These are phyloP conservation scores for Amanita polypyramis DNA, from an alignment of 768 basidiomycete genomes.

Conservation along the genomic window DNA sequence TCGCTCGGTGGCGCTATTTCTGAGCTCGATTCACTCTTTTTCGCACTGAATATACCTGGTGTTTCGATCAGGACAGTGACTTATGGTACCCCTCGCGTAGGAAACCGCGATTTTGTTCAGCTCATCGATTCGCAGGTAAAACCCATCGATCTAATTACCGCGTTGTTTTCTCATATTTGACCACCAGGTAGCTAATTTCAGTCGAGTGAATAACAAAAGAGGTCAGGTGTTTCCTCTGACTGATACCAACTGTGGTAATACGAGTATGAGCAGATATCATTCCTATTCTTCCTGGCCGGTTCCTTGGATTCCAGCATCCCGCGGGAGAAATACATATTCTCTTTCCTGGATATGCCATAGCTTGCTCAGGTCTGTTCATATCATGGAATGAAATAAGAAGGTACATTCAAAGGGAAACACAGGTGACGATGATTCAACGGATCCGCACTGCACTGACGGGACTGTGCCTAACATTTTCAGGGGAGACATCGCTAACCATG, in stretches of 20 bases:
- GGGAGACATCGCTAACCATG: constrained; percentile 43
- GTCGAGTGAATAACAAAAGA: constrained; percentile 29
- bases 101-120: constrained; percentile 38
- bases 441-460: constrained; percentile 40
- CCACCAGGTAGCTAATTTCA: constrained; percentile 25
- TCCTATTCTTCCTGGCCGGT: constrained; percentile 45
- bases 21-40: constrained; percentile 38
- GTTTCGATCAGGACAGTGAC: constrained; percentile 32
- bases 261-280: constrained; percentile 26
- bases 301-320: constrained; percentile 39
- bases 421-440: constrained; percentile 47
- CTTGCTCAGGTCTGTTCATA: constrained; percentile 22
- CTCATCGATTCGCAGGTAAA: constrained; percentile 35
- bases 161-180: background rate
- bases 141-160: background rate
- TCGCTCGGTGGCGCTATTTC: constrained; percentile 45
- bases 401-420: background rate
- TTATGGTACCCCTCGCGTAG: constrained; percentile 42
- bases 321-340: constrained; percentile 48
- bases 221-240: constrained; percentile 12
- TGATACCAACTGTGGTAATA: background rate
- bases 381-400: background rate
- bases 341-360: constrained; percentile 23
- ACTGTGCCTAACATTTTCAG: constrained; percentile 44
- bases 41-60: constrained; percentile 35